phyloP scores from a whole-genome alignment of 768 basidiomycete genomes.

The Mycena vitilis region DNA sequence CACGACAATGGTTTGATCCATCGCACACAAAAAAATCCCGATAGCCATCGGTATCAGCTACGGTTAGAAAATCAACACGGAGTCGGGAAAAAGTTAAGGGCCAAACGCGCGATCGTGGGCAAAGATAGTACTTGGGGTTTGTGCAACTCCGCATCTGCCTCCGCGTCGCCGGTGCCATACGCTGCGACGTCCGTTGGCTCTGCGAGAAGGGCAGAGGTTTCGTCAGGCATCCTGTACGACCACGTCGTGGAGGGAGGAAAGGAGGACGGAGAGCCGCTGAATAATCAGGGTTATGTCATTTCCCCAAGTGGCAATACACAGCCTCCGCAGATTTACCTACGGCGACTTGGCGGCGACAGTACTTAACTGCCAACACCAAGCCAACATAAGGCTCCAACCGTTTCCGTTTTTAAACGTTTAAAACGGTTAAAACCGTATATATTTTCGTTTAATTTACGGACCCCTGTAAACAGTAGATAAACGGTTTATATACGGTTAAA shows the following conservation, averaged over 20 bases:
- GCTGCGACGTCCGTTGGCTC: slow-evolving; percentile 17
- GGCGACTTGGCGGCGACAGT: no score
- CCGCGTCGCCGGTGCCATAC: slow-evolving; percentile 30
- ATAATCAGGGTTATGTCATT: no score
- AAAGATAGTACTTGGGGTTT: slow-evolving; percentile 22
- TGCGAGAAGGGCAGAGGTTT: slow-evolving; percentile 48
- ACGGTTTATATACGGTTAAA: no score
- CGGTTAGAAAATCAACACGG: not conserved
- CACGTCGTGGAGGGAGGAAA: not conserved
- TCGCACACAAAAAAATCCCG: slow-evolving; percentile 59
- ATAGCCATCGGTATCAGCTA: slow-evolving; percentile 62
- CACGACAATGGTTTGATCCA: slow-evolving; percentile 63
- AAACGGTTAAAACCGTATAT: no score
- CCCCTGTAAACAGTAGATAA: no score
- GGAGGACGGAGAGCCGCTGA: no score
- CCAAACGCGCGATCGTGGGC: slow-evolving; percentile 39
- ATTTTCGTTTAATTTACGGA: no score
- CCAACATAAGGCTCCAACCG: no score
- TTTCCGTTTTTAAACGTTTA: no score
- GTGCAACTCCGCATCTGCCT: slow-evolving; percentile 22
- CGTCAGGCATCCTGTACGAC: slow-evolving; percentile 42
- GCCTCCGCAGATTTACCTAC: no score
- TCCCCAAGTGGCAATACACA: no score
- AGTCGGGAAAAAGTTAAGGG: slow-evolving; percentile 24
- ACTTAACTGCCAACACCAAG: no score